A percentile compares a stretch with the other conserved stretches of the same genome.
Conservation (phyloP, 2,329 filamentous ascomycete genomes). For the Cytospora mali region DNA sequence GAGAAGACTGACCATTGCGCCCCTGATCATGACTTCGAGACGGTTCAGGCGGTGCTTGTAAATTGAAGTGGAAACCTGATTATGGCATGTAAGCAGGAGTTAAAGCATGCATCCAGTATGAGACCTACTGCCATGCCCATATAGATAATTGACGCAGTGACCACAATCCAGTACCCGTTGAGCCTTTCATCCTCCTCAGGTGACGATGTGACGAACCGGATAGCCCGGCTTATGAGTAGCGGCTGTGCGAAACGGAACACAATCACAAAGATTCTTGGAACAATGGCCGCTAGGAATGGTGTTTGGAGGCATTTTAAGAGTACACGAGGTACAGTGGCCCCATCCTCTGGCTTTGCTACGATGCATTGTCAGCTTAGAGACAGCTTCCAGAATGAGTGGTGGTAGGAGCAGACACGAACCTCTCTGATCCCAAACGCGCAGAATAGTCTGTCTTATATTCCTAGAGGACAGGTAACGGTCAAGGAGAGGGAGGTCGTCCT, state of each 20-base stretch:
- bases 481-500: conserved; percentile 34
- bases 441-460: conserved; percentile 30
- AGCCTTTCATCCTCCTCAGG: conserved; percentile 2
- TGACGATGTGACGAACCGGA: conserved; percentile 36
- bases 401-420: conserved; percentile 30
- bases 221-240: conserved; percentile 42
- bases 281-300: conserved; percentile 37
- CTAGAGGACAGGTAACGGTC: conserved; percentile 32
- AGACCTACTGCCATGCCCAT: conserved; percentile 41
- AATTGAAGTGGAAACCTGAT: conserved; percentile 29
- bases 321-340: conserved; percentile 35
- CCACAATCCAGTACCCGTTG: conserved; percentile 37
- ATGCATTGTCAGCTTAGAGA: neutral
- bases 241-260: conserved; percentile 46
- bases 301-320: conserved; percentile 36
- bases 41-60: conserved; percentile 32
- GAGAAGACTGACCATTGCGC: conserved; percentile 31
- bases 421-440: conserved; percentile 35
- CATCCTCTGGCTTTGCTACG: conserved; percentile 33
- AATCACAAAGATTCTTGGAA: conserved; percentile 43
- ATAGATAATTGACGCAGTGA: conserved; percentile 40
- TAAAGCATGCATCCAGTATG: neutral
- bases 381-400: neutral
- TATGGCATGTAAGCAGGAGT: neutral
- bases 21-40: conserved; percentile 31